A percentile compares a stretch with the other conserved stretches of the same genome.
Conservation (phyloP, 768 basidiomycete species). For the Leccinum truebloodii region DNA sequence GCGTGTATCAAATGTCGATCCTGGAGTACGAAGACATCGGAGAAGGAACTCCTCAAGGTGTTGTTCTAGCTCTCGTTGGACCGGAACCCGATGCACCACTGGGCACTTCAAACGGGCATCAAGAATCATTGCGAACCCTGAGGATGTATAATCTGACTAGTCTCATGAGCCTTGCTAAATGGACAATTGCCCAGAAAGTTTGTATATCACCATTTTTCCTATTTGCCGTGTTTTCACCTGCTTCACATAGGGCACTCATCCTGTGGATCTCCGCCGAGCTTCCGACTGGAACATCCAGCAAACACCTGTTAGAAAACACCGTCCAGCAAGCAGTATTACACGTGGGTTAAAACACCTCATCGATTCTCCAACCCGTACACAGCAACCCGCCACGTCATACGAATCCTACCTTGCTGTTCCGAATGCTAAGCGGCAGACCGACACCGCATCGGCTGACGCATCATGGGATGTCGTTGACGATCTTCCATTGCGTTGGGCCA, state of each 20-base stretch:
- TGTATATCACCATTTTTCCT: constrained; percentile 4
- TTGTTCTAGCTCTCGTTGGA: constrained; percentile 75
- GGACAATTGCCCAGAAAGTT: constrained; percentile 70
- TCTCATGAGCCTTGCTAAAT: constrained; percentile 71
- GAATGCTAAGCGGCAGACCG: constrained; percentile 22
- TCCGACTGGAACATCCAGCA: constrained; percentile 53
- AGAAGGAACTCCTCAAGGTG: constrained; percentile 63
- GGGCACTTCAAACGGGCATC: constrained; percentile 43
- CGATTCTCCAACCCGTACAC: constrained; percentile 37
- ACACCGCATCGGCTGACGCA: constrained; percentile 45
- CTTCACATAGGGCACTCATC: constrained; percentile 50
- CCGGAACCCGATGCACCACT: constrained; percentile 50
- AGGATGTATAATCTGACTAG: constrained; percentile 86
- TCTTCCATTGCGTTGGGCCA: constrained; percentile 81
- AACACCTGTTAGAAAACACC: constrained; percentile 47
- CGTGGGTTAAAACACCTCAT: constrained; percentile 61
- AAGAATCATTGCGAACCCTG: constrained; percentile 55
- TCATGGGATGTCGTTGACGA: constrained; percentile 76
- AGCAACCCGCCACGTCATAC: constrained; percentile 28
- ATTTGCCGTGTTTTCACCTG: constrained; percentile 10
- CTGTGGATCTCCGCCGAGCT: constrained; percentile 58
- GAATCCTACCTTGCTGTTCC: constrained; percentile 35
- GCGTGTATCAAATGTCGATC: constrained; percentile 76
- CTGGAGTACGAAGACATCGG: constrained; percentile 65
- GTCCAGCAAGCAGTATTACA: constrained; percentile 57